phyloP scores from a whole-genome alignment of 495 filamentous ascomycete species.

The Cryomyces minteri region DNA sequence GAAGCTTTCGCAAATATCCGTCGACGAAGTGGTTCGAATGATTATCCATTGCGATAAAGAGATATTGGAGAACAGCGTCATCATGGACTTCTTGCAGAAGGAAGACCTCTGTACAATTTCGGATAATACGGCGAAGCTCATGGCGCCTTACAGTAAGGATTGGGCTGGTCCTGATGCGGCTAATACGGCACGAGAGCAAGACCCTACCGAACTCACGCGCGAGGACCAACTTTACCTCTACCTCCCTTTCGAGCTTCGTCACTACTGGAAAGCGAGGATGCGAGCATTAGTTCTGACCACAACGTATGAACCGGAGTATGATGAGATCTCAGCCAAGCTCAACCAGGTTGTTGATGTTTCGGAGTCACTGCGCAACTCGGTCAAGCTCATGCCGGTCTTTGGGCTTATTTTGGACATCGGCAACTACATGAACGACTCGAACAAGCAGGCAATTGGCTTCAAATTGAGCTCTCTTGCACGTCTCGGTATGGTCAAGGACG shows the following conservation, averaged over 20 bases:
- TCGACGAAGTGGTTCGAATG: conserved; percentile 75
- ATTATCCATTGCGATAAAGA: conserved; percentile 90
- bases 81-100: conserved; percentile 91
- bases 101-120: conserved; percentile 83
- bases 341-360: conserved; percentile 67
- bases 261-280: conserved; percentile 98
- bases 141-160: conserved; percentile 90
- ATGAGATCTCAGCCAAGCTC: conserved; percentile 69
- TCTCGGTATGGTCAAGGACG: conserved; percentile 94
- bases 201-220: conserved; percentile 73
- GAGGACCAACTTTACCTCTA: conserved; percentile 91
- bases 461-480: conserved; percentile 91
- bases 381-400: conserved; percentile 85
- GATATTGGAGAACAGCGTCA: conserved; percentile 77
- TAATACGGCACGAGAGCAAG: conserved; percentile 63
- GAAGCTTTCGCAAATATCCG: conserved; percentile 66
- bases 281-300: conserved; percentile 73
- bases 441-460: conserved; percentile 96
- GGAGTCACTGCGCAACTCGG: conserved; percentile 77
- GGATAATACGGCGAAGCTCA: conserved; percentile 74
- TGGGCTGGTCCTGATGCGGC: conserved; percentile 84
- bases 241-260: conserved; percentile 86
- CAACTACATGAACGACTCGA: conserved; percentile 99
- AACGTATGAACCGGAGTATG: conserved; percentile 76
- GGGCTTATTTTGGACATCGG: conserved; percentile 93